These are phyloP conservation scores for Graphiopsis chlorocephala DNA, from an alignment of 2,329 filamentous ascomycete species.

Conservation along the genomic window DNA sequence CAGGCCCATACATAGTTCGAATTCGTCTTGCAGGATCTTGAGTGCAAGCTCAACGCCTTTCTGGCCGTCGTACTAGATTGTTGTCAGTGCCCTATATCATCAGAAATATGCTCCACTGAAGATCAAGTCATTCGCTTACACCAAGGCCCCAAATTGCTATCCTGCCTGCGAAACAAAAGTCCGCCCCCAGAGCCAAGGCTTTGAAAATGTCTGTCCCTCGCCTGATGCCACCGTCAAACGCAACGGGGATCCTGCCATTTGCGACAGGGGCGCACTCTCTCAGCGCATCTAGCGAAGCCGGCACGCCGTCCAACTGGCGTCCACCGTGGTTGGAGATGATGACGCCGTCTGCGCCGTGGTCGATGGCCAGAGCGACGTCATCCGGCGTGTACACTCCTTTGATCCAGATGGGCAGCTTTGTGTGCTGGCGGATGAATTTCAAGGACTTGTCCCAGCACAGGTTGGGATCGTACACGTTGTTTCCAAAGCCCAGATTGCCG, in stretches of 20 bases:
- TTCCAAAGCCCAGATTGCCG: background rate
- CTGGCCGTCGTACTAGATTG: slow-evolving; percentile 41
- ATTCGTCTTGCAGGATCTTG: slow-evolving; percentile 65
- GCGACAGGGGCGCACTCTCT: slow-evolving; percentile 30
- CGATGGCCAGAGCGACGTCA: slow-evolving; percentile 46
- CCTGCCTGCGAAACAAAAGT: background rate
- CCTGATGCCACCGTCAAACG: slow-evolving; percentile 58
- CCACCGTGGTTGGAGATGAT: slow-evolving; percentile 46
- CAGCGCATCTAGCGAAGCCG: slow-evolving; percentile 46
- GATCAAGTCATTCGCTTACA: slow-evolving; percentile 7
- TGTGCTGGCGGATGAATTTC: slow-evolving; percentile 38
- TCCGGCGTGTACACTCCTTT: slow-evolving; percentile 43
- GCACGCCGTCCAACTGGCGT: slow-evolving; percentile 44
- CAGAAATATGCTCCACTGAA: no score
- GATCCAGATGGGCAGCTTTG: slow-evolving; percentile 48
- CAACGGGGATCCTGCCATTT: slow-evolving; percentile 52
- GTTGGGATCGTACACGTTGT: slow-evolving; percentile 34
- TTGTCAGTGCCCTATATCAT: background rate
- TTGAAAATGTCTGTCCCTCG: slow-evolving; percentile 55
- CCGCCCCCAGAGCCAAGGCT: slow-evolving; percentile 46
- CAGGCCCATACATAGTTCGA: slow-evolving; percentile 64
- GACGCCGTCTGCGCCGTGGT: slow-evolving; percentile 39
- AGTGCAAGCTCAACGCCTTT: slow-evolving; percentile 64
- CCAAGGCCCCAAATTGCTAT: slow-evolving; percentile 20
- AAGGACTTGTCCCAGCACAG: slow-evolving; percentile 48